A percentile compares a stretch with the other conserved stretches of the same genome.
phyloP scores from a whole-genome alignment of 2,329 filamentous ascomycete species.

The Pseudocercospora macadamiae region DNA sequence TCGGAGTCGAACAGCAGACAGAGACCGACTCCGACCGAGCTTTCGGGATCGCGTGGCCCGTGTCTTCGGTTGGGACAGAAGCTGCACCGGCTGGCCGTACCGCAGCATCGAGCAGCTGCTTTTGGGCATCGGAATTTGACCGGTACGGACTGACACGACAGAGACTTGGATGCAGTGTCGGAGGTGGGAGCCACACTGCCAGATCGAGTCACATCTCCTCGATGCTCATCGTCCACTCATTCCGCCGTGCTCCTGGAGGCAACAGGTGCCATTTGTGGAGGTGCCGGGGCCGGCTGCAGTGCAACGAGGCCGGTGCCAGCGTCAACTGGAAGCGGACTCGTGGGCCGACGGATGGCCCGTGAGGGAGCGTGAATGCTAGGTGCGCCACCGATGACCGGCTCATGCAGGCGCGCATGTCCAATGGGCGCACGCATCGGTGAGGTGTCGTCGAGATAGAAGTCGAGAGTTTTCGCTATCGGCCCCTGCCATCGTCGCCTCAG shows the following conservation, averaged over 20 bases:
- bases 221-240: neutral
- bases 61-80: conserved; percentile 3
- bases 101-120: neutral
- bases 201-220: conserved; percentile 1
- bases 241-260: neutral
- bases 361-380: neutral
- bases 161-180: neutral
- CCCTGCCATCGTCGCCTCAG: neutral
- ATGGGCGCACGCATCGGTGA: neutral
- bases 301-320: neutral
- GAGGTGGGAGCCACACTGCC: conserved; percentile 1
- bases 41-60: neutral
- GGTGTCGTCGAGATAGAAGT: neutral
- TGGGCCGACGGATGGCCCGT: neutral
- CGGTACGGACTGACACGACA: neutral
- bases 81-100: neutral
- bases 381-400: neutral
- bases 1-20: neutral
- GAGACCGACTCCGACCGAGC: conserved; percentile 1
- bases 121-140: neutral
- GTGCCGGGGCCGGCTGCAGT: neutral
- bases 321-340: neutral
- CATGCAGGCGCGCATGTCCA: neutral
- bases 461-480: neutral
- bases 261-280: neutral